These are phyloP conservation scores for Fusarium vanettenii DNA, from an alignment of 2,329 filamentous ascomycete genomes.

Conservation along the genomic window DNA sequence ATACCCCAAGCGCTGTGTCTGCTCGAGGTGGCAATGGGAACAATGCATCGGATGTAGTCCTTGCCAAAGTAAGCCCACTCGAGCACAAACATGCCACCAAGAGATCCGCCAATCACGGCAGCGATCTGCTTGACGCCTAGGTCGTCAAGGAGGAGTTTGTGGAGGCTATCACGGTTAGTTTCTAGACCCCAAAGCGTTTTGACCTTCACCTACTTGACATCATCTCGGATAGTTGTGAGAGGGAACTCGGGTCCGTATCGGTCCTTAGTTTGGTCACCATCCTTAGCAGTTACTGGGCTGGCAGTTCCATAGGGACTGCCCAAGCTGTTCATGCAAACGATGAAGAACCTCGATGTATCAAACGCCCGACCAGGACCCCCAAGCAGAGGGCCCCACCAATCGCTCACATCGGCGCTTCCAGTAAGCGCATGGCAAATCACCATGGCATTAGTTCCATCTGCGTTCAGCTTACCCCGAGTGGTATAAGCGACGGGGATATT, in stretches of 20 bases:
- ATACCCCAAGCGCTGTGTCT: conserved; percentile 91
- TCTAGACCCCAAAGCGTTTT: neutral
- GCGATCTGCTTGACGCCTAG: conserved; percentile 83
- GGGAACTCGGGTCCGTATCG: conserved; percentile 96
- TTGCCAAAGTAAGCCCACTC: conserved; percentile 93
- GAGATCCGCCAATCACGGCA: conserved; percentile 83
- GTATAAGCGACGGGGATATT: conserved; percentile 81
- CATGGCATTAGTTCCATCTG: conserved; percentile 74
- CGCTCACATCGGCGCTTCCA: conserved; percentile 84
- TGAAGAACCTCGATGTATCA: conserved; percentile 84
- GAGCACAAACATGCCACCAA: conserved; percentile 90
- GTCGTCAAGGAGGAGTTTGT: conserved; percentile 83
- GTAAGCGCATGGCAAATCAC: conserved; percentile 87
- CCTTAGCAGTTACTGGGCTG: conserved; percentile 89
- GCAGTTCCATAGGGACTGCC: conserved; percentile 88
- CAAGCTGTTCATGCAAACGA: conserved; percentile 87
- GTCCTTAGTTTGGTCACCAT: conserved; percentile 79
- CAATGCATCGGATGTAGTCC: conserved; percentile 82
- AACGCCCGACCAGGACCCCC: conserved; percentile 83
- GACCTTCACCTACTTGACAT: conserved; percentile 78
- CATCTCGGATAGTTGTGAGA: conserved; percentile 92
- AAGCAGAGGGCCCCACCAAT: conserved; percentile 89
- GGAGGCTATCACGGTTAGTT: conserved; percentile 65
- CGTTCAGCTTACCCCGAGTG: conserved; percentile 70
- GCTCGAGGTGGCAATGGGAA: conserved; percentile 87